Base-by-base conservation (phyloP, 176 grass and related monocot genomes). In the Lolium perenne region DNA sequence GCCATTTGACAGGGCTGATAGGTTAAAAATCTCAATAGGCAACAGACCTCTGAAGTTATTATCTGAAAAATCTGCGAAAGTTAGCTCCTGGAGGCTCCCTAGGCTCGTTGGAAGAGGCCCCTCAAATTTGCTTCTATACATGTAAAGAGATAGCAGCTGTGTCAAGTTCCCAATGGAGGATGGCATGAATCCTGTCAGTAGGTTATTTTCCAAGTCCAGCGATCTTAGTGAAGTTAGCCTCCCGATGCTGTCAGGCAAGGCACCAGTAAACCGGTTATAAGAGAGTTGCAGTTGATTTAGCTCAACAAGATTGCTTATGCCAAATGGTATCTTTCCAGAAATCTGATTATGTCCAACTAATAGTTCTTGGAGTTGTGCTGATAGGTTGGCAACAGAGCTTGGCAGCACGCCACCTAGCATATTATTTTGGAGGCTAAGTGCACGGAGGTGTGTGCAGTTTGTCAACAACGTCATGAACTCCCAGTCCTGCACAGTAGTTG, bases 391-490 rank as follows among this genome's bases (percentile, higher is more conserved):
- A 11, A 94, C 23, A 49, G 62, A 59, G 15, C 14, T 35, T 41
- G 89, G 92, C 38, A 94, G 29, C 2, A 35, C 3, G 1, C 89
- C 86, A 6, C 73, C 77, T 10, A 94, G 4, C 22, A 25, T 59
- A 23, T 94, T 94, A 16, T 18, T 0, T 0, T 29, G 60, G 1
- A 94, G 74, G 47, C 22, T n/a, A 10, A 94, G 32, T 6, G 26
- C 6, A 0, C 56, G 46, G 23, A 94, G 72, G 14, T n/a, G 3
- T 13, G 82, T 94, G 77, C 92, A 91, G 80, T 94, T 91, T 75
- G 82, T 80, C 76, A 94, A 68, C 7, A 75, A 71, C 0, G 40
- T 43, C 6, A 89, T 22, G 2, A 91, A 74, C 5, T 69, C n/a
- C 26, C 92, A 89, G 7, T 7, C 87, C 35, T 58, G 26, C 0